Evolutionary conservation across 495 filamentous ascomycete genomes (phyloP).

Genomic region (Penicillium desertorum): DNA sequence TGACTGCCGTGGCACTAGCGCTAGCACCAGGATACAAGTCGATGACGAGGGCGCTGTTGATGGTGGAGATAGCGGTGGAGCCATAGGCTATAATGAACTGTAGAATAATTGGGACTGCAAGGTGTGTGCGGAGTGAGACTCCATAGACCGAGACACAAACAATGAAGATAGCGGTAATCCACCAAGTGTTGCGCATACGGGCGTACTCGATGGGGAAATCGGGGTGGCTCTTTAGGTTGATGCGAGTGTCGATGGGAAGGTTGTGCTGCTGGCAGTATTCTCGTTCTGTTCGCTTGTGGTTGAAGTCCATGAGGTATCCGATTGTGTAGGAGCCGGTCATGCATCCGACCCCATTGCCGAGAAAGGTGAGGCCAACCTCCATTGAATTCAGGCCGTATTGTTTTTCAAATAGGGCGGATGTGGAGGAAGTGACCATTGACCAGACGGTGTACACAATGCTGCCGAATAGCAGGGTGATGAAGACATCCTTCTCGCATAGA

Average conservation of each 20-base stretch:
- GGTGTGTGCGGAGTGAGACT: constrained; percentile 31
- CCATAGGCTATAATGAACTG: constrained; percentile 53
- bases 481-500: constrained; percentile 46
- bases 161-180: constrained; percentile 40
- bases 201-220: constrained; percentile 54
- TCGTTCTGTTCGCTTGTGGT: constrained; percentile 37
- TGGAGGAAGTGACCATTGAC: constrained; percentile 54
- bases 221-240: constrained; percentile 42
- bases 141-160: constrained; percentile 33
- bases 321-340: constrained; percentile 39
- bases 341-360: constrained; percentile 45
- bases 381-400: constrained; percentile 35
- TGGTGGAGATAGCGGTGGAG: constrained; percentile 50
- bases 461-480: constrained; percentile 46
- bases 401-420: constrained; percentile 39
- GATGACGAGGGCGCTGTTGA: constrained; percentile 60
- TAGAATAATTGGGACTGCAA: constrained; percentile 56
- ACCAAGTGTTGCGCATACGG: constrained; percentile 48
- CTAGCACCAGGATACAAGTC: constrained; percentile 63
- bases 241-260: constrained; percentile 40
- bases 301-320: constrained; percentile 44
- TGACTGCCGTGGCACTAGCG: constrained; percentile 67
- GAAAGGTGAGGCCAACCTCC: constrained; percentile 43
- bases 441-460: constrained; percentile 51
- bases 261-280: constrained; percentile 41